phyloP scores from a whole-genome alignment of 106 monocot genomes.

The Dendrobium nobile region DNA sequence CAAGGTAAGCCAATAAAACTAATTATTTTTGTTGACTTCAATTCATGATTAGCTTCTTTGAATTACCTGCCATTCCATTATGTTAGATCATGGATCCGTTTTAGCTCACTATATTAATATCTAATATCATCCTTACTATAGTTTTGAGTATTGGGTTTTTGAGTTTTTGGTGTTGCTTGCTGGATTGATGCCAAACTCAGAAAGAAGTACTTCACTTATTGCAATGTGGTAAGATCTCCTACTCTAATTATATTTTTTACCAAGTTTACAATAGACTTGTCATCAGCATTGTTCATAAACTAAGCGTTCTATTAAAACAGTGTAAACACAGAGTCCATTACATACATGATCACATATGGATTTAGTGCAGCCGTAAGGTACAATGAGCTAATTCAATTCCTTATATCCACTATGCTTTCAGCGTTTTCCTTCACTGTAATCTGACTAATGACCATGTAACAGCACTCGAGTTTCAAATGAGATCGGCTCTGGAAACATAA shows the following conservation, averaged over 20 bases:
- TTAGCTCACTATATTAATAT: neutral
- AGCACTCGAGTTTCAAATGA: conserved; percentile 88
- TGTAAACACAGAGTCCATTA: conserved; percentile 68
- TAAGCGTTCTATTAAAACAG: conserved; percentile 23
- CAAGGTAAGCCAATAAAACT: neutral
- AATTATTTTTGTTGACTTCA: neutral
- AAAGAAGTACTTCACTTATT: conserved; percentile 68
- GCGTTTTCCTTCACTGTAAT: neutral
- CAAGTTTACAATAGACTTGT: neutral
- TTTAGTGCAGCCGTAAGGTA: conserved; percentile 89
- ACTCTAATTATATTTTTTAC: neutral
- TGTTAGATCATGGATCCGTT: neutral
- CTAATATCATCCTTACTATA: conserved; percentile 12
- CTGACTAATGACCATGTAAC: neutral
- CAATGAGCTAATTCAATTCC: neutral
- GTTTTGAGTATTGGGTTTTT: conserved; percentile 86
- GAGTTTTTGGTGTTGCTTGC: conserved; percentile 81
- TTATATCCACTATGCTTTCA: neutral
- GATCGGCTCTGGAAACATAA: conserved; percentile 55
- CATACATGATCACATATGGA: conserved; percentile 65
- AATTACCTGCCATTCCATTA: neutral
- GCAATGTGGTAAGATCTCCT: conserved; percentile 70
- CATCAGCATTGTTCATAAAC: neutral
- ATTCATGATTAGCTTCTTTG: neutral
- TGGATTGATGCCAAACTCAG: conserved; percentile 66